These are phyloP conservation scores for Mycothermus thermophilus DNA, from an alignment of 495 filamentous ascomycete genomes.

Conservation along the genomic window DNA sequence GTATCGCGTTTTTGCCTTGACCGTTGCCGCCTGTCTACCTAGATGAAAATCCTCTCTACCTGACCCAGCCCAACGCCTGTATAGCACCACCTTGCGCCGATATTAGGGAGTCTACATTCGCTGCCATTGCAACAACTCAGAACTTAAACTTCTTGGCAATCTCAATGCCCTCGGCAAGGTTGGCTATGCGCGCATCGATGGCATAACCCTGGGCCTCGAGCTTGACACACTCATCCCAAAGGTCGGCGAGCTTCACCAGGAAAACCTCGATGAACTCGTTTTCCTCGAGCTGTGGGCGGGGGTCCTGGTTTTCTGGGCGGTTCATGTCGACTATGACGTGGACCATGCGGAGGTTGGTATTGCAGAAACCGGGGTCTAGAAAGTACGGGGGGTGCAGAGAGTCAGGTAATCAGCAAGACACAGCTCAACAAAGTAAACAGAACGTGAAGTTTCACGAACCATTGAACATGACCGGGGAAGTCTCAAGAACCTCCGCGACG, in stretches of 20 bases:
- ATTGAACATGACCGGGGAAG: constrained; percentile 73
- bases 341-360: constrained; percentile 74
- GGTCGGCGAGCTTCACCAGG: constrained; percentile 45
- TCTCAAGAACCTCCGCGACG: constrained; percentile 51
- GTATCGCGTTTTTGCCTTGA: background rate
- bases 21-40: too few species aligned
- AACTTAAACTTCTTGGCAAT: constrained; percentile 45
- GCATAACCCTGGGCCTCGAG: constrained; percentile 65
- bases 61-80: too few species aligned
- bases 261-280: constrained; percentile 88
- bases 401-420: background rate
- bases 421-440: background rate
- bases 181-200: constrained; percentile 74
- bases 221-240: constrained; percentile 54
- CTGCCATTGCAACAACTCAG: too few species aligned
- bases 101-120: too few species aligned
- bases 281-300: constrained; percentile 65
- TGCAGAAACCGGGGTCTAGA: constrained; percentile 62
- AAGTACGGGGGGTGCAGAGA: background rate
- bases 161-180: constrained; percentile 76
- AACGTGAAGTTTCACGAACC: constrained; percentile 36
- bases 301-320: constrained; percentile 49
- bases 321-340: constrained; percentile 68
- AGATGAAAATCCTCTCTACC: background rate
- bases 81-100: too few species aligned